These are phyloP conservation scores for Saxispiralis lemnorum DNA, from an alignment of 495 filamentous ascomycete species.

Conservation along the genomic window DNA sequence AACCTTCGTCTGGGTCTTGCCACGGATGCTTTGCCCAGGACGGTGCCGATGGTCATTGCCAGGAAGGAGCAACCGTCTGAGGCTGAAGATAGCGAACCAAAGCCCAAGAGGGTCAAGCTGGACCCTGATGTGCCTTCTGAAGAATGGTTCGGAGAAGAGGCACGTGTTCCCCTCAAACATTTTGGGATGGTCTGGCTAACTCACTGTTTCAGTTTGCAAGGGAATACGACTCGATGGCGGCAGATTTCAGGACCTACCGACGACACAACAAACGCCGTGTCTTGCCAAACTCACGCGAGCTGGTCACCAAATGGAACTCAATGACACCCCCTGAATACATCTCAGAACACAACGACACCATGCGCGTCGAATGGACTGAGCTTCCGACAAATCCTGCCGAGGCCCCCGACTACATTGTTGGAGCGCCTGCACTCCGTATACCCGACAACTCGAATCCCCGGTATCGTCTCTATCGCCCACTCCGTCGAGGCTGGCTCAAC, in stretches of 20 bases:
- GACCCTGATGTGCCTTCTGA: conserved; percentile 41
- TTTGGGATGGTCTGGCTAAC: conserved; percentile 13
- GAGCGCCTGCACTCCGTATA: conserved; percentile 64
- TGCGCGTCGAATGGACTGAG: conserved; percentile 91
- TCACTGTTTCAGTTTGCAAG: conserved; percentile 39
- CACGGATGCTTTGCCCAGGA: conserved; percentile 86
- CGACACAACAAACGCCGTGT: conserved; percentile 80
- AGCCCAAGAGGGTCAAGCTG: conserved; percentile 69
- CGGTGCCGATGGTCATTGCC: conserved; percentile 82
- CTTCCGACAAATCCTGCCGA: conserved; percentile 38
- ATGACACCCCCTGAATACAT: conserved; percentile 66
- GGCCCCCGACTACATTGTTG: conserved; percentile 57
- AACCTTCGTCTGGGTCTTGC: conserved; percentile 83
- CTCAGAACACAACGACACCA: conserved; percentile 79
- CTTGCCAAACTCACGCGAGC: conserved; percentile 84
- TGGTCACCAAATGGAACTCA: conserved; percentile 82
- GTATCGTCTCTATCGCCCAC: conserved; percentile 83
- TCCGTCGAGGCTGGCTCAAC: conserved; percentile 72
- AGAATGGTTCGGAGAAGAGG: conserved; percentile 71
- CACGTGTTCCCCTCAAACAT: background rate
- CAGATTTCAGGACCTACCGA: conserved; percentile 78
- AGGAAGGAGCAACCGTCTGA: conserved; percentile 57
- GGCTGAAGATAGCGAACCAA: conserved; percentile 60
- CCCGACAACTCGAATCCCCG: conserved; percentile 76
- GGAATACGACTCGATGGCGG: conserved; percentile 63